Evolutionary conservation across 2,329 filamentous ascomycete genomes (phyloP), one percentile per base, ranked within the genome.

Genomic region (Mollisia scopiformis): DNA sequence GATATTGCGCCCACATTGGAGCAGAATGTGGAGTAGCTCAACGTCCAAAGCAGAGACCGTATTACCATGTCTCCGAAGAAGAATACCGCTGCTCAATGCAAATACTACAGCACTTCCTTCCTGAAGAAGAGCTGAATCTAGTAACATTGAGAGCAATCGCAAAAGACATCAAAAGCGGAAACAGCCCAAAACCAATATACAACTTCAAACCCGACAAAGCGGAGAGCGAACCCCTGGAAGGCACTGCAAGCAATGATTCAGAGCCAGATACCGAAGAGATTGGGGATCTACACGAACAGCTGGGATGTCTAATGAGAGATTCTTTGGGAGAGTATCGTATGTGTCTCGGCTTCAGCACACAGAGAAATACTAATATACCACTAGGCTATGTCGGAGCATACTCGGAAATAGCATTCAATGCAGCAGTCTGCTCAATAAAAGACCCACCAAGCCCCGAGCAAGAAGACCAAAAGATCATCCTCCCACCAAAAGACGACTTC

Each of bases 31-130:
- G 64, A 33, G 62, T 62, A 21, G 54, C 62, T 16, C 28, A 54
- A 28, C 33, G 62, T 27, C 58, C 57, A 37, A 66, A 63, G 41
- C 59, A 64, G 53, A 55, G 64, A 54, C 64, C 64, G 39, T 66
- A 60, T 41, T 66, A 66, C 31, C 64, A 66, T 58, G 64, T 66
- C 27, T 63, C 64, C 8, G 64, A 66, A 58, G 64, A 66, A 64
- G 64, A 66, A 47, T 66, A 66, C 33, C 59, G 60, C 39, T 64
- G 59, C 28, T 59, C 55, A 11, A 66, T 64, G 59, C 55, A 61
- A 47, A 66, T 66, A 6, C 49, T 66, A 6, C 59, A 57, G 2
- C 64, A 66, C 27, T 59, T 66, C 23, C 55, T 66, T 4, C 64
- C 62, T 13, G 49, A 53, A 6, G 57, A 63, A 49, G 64, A 66